Conservation (phyloP, 495 filamentous ascomycete genomes). For the Acidomyces sp. region DNA sequence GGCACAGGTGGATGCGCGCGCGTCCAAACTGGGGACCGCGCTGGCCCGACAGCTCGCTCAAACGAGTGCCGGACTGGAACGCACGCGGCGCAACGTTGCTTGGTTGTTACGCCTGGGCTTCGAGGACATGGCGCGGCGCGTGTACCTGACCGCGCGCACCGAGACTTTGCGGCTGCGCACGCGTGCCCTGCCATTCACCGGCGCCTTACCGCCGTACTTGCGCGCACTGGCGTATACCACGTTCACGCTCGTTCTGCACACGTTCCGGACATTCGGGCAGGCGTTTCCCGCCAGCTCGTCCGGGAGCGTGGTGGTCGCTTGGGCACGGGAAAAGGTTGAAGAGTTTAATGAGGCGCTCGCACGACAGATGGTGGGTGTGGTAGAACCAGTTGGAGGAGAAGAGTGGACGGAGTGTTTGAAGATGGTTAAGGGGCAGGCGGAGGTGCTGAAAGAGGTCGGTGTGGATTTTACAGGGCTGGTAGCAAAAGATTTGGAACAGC, state of each 20-base stretch:
- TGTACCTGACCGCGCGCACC: conserved; percentile 52
- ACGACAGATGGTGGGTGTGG: conserved; percentile 71
- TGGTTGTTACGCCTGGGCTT: conserved; percentile 81
- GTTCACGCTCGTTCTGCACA: conserved; percentile 44
- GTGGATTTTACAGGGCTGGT: conserved; percentile 77
- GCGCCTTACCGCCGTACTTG: conserved; percentile 80
- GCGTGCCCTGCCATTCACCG: conserved; percentile 75
- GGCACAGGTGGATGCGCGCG: conserved; percentile 77
- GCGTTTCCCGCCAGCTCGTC: conserved; percentile 46
- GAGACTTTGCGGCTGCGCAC: conserved; percentile 66
- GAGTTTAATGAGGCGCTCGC: conserved; percentile 72
- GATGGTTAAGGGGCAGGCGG: conserved; percentile 65
- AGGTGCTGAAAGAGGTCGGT: conserved; percentile 69
- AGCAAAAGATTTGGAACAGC: conserved; percentile 24
- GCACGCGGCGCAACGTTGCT: conserved; percentile 59
- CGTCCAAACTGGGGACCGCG: conserved; percentile 59
- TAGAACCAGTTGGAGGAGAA: conserved; percentile 47
- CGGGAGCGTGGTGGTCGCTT: conserved; percentile 75
- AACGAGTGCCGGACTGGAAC: conserved; percentile 53
- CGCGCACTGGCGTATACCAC: conserved; percentile 94
- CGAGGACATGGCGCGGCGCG: conserved; percentile 75
- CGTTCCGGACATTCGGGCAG: conserved; percentile 14
- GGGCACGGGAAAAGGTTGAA: conserved; percentile 87
- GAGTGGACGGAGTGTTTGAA: conserved; percentile 76
- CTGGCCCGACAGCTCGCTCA: conserved; percentile 62